These are phyloP conservation scores for Fusarium sp. DNA, from an alignment of 2,329 filamentous ascomycete species.

Conservation along the genomic window DNA sequence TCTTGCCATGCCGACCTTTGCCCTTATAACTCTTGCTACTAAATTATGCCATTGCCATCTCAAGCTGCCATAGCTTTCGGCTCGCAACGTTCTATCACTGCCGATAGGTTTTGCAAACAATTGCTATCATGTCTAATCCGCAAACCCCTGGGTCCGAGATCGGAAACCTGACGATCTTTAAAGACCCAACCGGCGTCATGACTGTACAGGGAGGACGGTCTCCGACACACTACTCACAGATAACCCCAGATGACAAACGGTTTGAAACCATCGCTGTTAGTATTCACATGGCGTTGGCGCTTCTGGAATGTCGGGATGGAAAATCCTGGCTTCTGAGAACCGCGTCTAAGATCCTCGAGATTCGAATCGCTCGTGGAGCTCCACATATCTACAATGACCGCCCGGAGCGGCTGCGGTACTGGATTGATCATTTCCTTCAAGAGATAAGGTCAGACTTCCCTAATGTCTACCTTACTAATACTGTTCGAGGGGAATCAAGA, in stretches of 20 bases:
- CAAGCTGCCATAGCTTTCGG: neutral
- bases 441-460: constrained; percentile 9
- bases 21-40: neutral
- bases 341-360: constrained; percentile 2
- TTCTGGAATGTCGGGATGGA: constrained; percentile 2
- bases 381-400: constrained; percentile 4
- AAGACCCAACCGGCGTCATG: constrained; percentile 6
- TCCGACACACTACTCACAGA: neutral
- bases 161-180: constrained; percentile 8
- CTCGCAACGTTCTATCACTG: neutral
- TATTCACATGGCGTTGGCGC: constrained; percentile 3
- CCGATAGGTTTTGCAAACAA: neutral
- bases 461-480: constrained; percentile 12
- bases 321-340: constrained; percentile 1
- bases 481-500: constrained; percentile 1
- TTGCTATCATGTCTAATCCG: neutral
- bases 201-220: neutral
- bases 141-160: neutral
- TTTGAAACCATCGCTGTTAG: neutral
- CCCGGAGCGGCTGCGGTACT: neutral
- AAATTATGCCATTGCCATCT: neutral
- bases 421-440: constrained; percentile 7
- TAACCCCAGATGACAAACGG: constrained; percentile 5
- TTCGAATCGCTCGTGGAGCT: neutral
- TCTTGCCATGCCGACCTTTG: neutral